A percentile compares a stretch with the other conserved stretches of the same genome.
Conservation (phyloP, 345 rosid genomes). For the Hibiscus mutabilis region DNA sequence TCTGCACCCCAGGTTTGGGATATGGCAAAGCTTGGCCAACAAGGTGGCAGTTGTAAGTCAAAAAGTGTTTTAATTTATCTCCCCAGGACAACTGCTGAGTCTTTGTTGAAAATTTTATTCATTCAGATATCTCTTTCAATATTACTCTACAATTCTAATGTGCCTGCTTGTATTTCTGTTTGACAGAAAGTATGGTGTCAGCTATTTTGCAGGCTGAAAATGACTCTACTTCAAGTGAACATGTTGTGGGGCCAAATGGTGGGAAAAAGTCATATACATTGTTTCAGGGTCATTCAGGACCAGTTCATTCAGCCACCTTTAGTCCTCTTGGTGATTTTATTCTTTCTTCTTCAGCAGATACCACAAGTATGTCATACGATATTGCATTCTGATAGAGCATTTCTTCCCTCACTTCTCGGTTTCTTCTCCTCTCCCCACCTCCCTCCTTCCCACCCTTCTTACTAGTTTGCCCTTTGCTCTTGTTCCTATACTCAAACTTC, state of each 20-base stretch:
- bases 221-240: conserved; percentile 46
- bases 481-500: neutral
- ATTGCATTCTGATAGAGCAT: neutral
- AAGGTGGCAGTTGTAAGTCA: conserved; percentile 52
- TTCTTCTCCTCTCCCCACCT: neutral
- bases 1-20: conserved; percentile 74
- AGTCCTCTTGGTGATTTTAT: conserved; percentile 87
- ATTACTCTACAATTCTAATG: neutral
- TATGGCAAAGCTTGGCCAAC: conserved; percentile 91
- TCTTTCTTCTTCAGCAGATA: conserved; percentile 89
- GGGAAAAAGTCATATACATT: conserved; percentile 62
- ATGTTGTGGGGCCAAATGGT: conserved; percentile 34
- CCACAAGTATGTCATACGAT: conserved; percentile 50
- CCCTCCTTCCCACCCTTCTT: neutral
- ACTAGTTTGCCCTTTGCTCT: neutral
- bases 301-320: conserved; percentile 83
- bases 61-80: neutral
- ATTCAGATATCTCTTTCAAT: neutral
- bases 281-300: conserved; percentile 88
- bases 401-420: neutral
- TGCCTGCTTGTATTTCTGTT: neutral
- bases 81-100: neutral
- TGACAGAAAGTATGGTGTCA: conserved; percentile 27
- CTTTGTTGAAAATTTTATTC: neutral
- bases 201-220: conserved; percentile 72